phyloP scores from a whole-genome alignment of 352 stramenopile genomes.

The Thraustotheca clavata region DNA sequence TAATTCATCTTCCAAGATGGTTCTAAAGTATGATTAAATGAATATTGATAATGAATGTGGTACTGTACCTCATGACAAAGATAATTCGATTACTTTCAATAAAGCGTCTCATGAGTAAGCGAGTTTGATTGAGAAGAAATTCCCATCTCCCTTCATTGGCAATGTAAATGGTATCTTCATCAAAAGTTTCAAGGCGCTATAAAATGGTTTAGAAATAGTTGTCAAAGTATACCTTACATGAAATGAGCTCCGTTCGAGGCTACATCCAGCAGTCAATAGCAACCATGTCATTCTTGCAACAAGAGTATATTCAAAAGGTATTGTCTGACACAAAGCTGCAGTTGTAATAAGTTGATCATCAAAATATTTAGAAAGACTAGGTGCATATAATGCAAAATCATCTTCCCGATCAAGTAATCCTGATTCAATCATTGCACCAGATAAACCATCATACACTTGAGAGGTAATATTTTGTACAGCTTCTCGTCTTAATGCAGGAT shows the following conservation, averaged over 20 bases:
- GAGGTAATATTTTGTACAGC: slow-evolving; percentile 1
- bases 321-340: slow-evolving; percentile 8
- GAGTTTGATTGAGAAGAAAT: neutral
- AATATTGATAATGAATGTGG: neutral
- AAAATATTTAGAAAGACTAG: neutral
- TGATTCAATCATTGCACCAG: neutral
- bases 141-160: neutral
- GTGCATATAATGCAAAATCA: neutral
- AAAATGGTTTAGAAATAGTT: neutral
- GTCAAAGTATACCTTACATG: neutral
- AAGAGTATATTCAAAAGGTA: neutral
- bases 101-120: neutral
- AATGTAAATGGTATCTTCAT: slow-evolving; percentile 6
- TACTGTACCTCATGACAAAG: neutral
- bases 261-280: neutral
- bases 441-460: neutral
- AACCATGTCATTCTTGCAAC: slow-evolving; percentile 8
- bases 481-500: neutral
- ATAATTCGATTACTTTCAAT: neutral
- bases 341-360: neutral
- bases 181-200: slow-evolving; percentile 8
- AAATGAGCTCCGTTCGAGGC: neutral
- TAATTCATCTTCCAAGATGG: slow-evolving; percentile 3
- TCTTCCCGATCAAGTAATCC: neutral
- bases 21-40: neutral